Conservation (phyloP, 257 asterid species). For the Jasminum sambac region DNA sequence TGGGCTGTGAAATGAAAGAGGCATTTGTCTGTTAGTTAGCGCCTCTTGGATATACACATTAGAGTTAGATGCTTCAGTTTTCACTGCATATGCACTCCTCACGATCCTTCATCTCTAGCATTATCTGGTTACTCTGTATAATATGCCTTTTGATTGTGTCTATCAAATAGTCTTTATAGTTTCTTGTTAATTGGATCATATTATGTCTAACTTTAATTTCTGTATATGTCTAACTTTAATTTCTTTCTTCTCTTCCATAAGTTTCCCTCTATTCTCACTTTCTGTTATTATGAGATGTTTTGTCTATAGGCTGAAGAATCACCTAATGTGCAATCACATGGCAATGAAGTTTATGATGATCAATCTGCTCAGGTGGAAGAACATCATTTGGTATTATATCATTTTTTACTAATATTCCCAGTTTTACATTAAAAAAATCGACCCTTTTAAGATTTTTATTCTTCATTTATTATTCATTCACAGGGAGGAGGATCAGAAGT, state of each 20-base stretch:
- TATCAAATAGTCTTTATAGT: not conserved
- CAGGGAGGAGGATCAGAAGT: constrained; percentile 12
- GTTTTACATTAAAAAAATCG: not conserved
- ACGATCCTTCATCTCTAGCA: not conserved
- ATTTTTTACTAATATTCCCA: not conserved
- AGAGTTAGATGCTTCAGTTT: not conserved
- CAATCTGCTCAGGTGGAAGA: constrained; percentile 26
- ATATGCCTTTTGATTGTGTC: not conserved
- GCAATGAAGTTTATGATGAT: constrained; percentile 24
- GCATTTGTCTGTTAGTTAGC: not conserved
- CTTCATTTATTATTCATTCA: not conserved
- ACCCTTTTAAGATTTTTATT: not conserved
- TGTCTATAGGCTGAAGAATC: constrained; percentile 34
- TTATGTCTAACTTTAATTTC: not conserved
- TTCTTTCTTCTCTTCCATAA: not conserved
- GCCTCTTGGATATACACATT: not conserved
- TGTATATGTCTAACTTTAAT: not conserved
- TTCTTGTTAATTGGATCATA: not conserved
- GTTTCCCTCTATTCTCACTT: not conserved
- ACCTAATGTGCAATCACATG: constrained; percentile 18
- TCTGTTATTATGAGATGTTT: not conserved
- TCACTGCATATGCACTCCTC: not conserved
- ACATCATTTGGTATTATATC: constrained; percentile 27
- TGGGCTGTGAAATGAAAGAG: not conserved
- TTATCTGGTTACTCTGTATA: not conserved